phyloP scores from a whole-genome alignment of 108 stramenopile genomes.

The Aureococcus anophagefferens region DNA sequence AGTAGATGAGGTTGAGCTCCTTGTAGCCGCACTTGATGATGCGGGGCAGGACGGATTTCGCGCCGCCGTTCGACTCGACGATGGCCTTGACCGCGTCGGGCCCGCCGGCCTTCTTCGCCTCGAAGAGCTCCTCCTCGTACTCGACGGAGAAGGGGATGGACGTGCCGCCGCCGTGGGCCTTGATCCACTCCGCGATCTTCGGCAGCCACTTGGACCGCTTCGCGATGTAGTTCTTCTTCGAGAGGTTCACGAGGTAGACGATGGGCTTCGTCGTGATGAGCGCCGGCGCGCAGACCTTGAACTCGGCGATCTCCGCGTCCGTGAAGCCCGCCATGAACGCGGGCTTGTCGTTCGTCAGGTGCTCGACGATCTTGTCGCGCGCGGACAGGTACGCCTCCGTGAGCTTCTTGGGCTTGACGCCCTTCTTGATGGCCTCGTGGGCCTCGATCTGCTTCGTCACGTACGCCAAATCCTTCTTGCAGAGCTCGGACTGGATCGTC shows the following conservation, averaged over 20 bases:
- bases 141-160: constrained; percentile 95
- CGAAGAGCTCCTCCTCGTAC: constrained; percentile 84
- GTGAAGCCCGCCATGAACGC: constrained; percentile 6
- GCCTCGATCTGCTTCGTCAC: constrained; percentile 58
- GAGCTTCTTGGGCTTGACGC: constrained; percentile 62
- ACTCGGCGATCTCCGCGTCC: constrained; percentile 35
- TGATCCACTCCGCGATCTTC: constrained; percentile 87
- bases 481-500: constrained; percentile 92
- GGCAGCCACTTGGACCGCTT: constrained; percentile 92
- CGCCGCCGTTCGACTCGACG: constrained; percentile 26
- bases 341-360: constrained; percentile 6
- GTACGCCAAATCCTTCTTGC: constrained; percentile 74
- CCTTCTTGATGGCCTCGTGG: constrained; percentile 66
- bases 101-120: constrained; percentile 55
- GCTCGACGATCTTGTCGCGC: constrained; percentile 12
- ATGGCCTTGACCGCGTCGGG: constrained; percentile 37
- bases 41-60: constrained; percentile 79
- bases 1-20: constrained; percentile 87
- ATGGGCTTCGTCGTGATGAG: constrained; percentile 96
- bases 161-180: constrained; percentile 86
- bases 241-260: constrained; percentile 93
- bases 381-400: constrained; percentile 48
- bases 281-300: constrained; percentile 27
- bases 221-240: constrained; percentile 83
- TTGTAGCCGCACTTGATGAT: constrained; percentile 90